Percentiles rank a stretch among this genome's conserved stretches.
phyloP scores from a whole-genome alignment of 176 grass and related monocot genomes.

The Lolium perenne region DNA sequence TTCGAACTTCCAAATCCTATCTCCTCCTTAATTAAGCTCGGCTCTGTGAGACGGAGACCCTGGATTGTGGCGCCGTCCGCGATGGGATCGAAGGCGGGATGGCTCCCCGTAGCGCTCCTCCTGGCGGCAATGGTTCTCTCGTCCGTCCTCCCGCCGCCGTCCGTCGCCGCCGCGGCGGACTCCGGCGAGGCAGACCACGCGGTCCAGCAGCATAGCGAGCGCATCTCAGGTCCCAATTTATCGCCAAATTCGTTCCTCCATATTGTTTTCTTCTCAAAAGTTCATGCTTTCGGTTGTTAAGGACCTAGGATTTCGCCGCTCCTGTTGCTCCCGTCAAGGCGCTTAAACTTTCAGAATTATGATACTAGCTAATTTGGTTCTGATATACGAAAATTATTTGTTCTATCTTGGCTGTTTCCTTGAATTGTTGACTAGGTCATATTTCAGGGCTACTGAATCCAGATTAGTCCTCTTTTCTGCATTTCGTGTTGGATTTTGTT shows the following conservation, averaged over 20 bases:
- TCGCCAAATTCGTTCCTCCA: neutral
- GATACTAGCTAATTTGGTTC: neutral
- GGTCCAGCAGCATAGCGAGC: slow-evolving; percentile 53
- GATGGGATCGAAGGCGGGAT: slow-evolving; percentile 46
- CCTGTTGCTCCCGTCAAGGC: neutral
- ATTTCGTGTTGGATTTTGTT: slow-evolving; percentile 8
- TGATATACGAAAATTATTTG: slow-evolving; percentile 21
- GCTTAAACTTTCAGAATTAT: neutral
- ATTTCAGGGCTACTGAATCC: slow-evolving; percentile 25
- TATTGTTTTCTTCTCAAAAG: neutral
- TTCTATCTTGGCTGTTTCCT: slow-evolving; percentile 14
- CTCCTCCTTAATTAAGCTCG: slow-evolving; percentile 26
- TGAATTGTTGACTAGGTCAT: slow-evolving; percentile 22
- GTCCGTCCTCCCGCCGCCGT: slow-evolving; percentile 2
- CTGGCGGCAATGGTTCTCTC: slow-evolving; percentile 35
- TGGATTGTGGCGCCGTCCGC: neutral
- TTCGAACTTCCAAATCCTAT: slow-evolving; percentile 40
- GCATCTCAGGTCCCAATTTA: slow-evolving; percentile 52
- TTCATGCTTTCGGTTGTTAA: slow-evolving; percentile 15
- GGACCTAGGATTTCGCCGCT: neutral
- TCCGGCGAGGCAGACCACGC: slow-evolving; percentile 40
- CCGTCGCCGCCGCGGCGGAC: neutral
- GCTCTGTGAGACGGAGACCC: neutral
- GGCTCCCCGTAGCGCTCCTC: slow-evolving; percentile 45
- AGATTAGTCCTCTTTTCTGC: neutral